These are phyloP conservation scores for Bromus sterilis DNA, from an alignment of 176 grass and related monocot species.

Conservation along the genomic window DNA sequence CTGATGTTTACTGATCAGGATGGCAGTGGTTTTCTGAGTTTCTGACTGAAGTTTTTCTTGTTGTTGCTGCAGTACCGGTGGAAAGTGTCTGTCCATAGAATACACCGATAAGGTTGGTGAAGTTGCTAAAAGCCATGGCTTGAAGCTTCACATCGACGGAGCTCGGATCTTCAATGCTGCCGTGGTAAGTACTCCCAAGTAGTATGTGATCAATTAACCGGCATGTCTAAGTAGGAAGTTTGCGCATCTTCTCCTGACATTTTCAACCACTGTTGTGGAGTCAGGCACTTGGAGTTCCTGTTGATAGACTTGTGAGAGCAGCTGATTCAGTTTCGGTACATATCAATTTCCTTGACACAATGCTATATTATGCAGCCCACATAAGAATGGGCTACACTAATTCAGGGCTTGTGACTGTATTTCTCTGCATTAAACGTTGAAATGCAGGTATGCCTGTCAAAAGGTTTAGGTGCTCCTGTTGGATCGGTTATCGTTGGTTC, in stretches of 20 bases:
- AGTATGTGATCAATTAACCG: background rate
- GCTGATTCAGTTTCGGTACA: constrained; percentile 94
- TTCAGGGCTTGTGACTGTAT: background rate
- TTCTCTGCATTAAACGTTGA: background rate
- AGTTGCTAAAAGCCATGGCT: constrained; percentile 54
- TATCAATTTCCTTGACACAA: background rate
- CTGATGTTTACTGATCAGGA: background rate
- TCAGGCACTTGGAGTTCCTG: constrained; percentile 82
- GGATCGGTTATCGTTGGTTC: constrained; percentile 88
- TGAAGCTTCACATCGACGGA: constrained; percentile 96
- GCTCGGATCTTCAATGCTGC: constrained; percentile 97
- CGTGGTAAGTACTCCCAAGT: constrained; percentile 92
- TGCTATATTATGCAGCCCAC: background rate
- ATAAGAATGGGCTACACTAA: background rate
- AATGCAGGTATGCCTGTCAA: constrained; percentile 78
- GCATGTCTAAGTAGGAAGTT: background rate
- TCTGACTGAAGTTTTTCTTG: background rate
- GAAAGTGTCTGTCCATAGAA: constrained; percentile 64
- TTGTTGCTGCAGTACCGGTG: constrained; percentile 49
- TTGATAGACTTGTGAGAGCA: constrained; percentile 69
- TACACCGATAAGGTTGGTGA: constrained; percentile 84
- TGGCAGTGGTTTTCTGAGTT: background rate
- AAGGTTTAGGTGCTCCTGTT: constrained; percentile 90
- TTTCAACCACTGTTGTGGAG: background rate
- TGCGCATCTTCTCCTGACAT: background rate